Percentiles rank a stretch among this genome's conserved stretches.
Conservation (phyloP, 2,329 filamentous ascomycete genomes). For the Cladosporium sp. region DNA sequence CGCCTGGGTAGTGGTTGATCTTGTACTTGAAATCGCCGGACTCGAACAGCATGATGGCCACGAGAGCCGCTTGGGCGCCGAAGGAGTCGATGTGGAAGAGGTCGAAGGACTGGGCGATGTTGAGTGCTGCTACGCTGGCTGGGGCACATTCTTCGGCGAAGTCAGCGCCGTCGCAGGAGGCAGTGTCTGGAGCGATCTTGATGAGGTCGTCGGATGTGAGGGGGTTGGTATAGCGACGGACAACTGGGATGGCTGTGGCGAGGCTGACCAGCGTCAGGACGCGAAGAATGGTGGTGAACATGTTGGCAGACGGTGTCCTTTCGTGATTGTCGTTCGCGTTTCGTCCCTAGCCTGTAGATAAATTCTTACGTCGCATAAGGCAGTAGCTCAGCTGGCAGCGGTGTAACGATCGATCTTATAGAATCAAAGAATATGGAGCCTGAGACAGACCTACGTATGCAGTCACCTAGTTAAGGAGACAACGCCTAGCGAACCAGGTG, state of each 20-base stretch:
- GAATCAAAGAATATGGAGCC: too few relatives aligned
- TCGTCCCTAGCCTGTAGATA: too few relatives aligned
- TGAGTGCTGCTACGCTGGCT: conserved; percentile 56
- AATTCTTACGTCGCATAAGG: too few relatives aligned
- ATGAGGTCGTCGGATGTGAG: conserved; percentile 42
- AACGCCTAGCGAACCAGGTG: too few relatives aligned
- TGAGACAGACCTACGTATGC: too few relatives aligned
- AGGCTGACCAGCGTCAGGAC: not conserved
- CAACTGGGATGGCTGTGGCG: not conserved
- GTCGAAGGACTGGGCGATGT: conserved; percentile 54
- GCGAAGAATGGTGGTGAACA: not conserved
- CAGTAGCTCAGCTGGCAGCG: too few relatives aligned
- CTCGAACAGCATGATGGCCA: conserved; percentile 70
- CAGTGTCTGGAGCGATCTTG: conserved; percentile 55
- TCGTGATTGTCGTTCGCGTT: too few relatives aligned
- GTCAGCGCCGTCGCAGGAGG: conserved; percentile 46
- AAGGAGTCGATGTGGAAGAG: conserved; percentile 53
- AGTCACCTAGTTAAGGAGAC: too few relatives aligned
- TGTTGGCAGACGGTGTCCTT: not conserved
- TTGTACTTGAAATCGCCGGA: conserved; percentile 66
- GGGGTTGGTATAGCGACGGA: not conserved
- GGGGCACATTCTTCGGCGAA: conserved; percentile 60
- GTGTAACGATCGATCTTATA: too few relatives aligned
- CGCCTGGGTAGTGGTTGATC: conserved; percentile 59
- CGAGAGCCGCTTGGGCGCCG: conserved; percentile 63